Conservation (phyloP, 2,329 filamentous ascomycete genomes). For the Aspergillus sp. region DNA sequence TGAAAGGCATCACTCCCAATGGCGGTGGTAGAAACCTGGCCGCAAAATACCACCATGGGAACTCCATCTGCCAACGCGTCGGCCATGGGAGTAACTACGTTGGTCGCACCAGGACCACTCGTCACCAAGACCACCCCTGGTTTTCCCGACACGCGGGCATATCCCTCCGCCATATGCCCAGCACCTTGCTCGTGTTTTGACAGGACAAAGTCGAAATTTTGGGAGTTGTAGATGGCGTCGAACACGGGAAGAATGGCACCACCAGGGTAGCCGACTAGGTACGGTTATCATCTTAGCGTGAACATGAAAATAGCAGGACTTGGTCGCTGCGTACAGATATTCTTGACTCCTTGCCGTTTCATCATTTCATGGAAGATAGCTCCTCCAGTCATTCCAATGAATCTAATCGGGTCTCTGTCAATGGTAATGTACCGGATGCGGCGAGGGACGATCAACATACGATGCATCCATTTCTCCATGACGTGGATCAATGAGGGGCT, state of each 20-base stretch:
- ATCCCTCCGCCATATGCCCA: slow-evolving; percentile 96
- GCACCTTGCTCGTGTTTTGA: slow-evolving; percentile 93
- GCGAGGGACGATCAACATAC: too few species aligned
- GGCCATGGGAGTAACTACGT: slow-evolving; percentile 90
- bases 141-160: slow-evolving; percentile 84
- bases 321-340: too few species aligned
- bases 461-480: too few species aligned
- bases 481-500: too few species aligned
- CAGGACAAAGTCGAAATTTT: slow-evolving; percentile 89
- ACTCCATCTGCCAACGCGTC: slow-evolving; percentile 90
- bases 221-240: slow-evolving; percentile 94
- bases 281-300: too few species aligned
- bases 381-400: too few species aligned
- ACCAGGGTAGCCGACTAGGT: slow-evolving; percentile 75
- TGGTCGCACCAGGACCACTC: slow-evolving; percentile 90
- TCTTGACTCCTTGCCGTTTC: too few species aligned
- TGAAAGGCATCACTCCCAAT: slow-evolving; percentile 95
- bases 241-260: slow-evolving; percentile 93
- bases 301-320: too few species aligned
- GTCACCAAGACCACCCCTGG: slow-evolving; percentile 92
- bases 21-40: slow-evolving; percentile 82
- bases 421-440: too few species aligned
- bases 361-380: too few species aligned
- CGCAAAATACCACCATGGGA: slow-evolving; percentile 87
- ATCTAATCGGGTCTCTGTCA: too few species aligned